Evolutionary conservation across 1,284 basidiomycete genomes (phyloP), one percentile per base, ranked within the genome.

Genomic region (Sporisorium graminicola): DNA sequence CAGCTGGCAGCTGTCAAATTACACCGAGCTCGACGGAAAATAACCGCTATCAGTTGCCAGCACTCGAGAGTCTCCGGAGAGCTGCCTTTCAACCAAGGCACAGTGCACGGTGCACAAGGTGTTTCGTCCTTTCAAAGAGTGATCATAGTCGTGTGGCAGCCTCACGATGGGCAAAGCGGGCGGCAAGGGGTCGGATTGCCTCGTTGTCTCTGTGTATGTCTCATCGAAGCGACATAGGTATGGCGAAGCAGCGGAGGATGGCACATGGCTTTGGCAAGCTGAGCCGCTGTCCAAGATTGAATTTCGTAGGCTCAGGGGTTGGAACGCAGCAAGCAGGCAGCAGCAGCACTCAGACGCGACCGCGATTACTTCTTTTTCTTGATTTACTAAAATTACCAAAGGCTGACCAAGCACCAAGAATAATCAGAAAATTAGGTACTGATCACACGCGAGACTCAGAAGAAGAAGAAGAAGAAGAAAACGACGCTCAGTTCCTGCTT

Each of bases 1-100:
- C 68, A 71, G 58, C 50, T 46, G 49, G 68, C 68, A 71, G 58
- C 68, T 71, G 68, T 71, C 68, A 71, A 69, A 65, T 18, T 54
- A 50, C 43, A n/a, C 68, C 68, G 68, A 71, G 63, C 49, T 37
- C 29, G 40, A 5, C 22, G 40, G 16, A 12, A 46, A 46, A 46
- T 26, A 27, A 27, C 5, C 46, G 27, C 26, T 13, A 5, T 37
- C 35, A 13, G 35, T 13, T 37, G 35, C 35, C 35, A 37, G 35
- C 35, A 13, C 35, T 37, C 35, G 35, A 37, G 29, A 31, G 29
- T 5, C 29, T 31, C 10, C 29, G 29, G 5, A 31, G 29, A 31
- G 29, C 29, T 31, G 10, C 10, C 29, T 31, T 31, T 31, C 29
- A 31, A 31, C 5, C 29, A 10, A 10, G 5, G 29, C 29, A 31